Base-by-base conservation (phyloP, 768 basidiomycete species). In the Leccinum arenicola region DNA sequence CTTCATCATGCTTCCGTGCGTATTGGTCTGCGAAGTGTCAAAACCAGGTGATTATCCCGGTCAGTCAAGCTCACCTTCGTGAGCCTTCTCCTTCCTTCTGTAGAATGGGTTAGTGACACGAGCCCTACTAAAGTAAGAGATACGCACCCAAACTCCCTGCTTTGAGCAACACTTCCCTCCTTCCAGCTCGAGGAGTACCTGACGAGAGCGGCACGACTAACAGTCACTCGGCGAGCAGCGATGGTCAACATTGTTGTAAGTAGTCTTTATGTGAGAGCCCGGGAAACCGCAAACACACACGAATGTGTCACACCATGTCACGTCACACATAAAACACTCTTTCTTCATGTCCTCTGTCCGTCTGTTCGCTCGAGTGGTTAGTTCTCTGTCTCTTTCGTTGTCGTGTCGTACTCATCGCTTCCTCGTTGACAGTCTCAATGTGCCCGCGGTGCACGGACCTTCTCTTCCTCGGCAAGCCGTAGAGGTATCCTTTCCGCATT, bases 31-130 rank as follows among this genome's bases (percentile, higher is more conserved):
- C 36, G 50, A 21, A 54, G 19, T 19, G 60, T 65, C 15, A 66
- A n/a, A 35, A 54, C 7, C 7, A 21, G 45, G 6, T 5, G 15
- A 6, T 11, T 21, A 33, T 54, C 15, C 25, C n/a, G 23, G 8
- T 15, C n/a, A 14, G 11, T 70, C 58, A 23, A 66, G 35, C 59
- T 48, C 15, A 78, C 82, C 79, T 75, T 91, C 89, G 54, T 88
- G 82, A 19, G 88, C 89, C 68, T 81, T 85, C 72, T 90, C 89
- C 73, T 83, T 89, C 73, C 84, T 84, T 66, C 89, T 91, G 70
- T n/a, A 25, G 11, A 23, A 6, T 9, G 14, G 52, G 31, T 69
- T 23, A 56, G 29, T 23, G 15, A 35, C 35, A 35, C 35, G 10
- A 38, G 15, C 4, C 10, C 5, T 5, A n/a, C 25, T 17, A 3